Evolutionary conservation across 257 asterid genomes (phyloP), one percentile per base, ranked within the genome.

Genomic region (Linaria vulgaris): DNA sequence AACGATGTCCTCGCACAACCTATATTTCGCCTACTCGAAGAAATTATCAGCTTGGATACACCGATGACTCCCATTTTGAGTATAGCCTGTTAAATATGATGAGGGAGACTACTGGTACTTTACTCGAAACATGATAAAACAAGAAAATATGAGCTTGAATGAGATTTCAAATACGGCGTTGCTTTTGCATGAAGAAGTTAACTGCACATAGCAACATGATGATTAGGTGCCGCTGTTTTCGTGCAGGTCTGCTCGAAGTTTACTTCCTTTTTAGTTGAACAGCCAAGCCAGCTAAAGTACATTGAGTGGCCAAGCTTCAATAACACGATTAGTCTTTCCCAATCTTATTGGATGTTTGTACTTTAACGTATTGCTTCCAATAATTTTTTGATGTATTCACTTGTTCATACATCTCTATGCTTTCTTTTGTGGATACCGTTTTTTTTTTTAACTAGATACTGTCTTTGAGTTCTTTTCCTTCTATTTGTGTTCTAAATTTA

Each of bases 251-350:
- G n/a, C 69, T 63, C 86, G 76, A 72, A 66, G 64, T 65, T 69
- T 82, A 62, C 51, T 82, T 76, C 55, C 23, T 82, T 82, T 67
- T 56, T 79, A 68, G 69, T 37, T 39, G 83, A 82, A 44, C 88
- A 82, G 52, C 88, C 88, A 10, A 69, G 88, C 75, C 85, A 82
- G 65, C 73, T 82, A 15, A 82, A 74, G 74, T 82, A 82, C 70
- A 74, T 82, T 34, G 88, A 82, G 72, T 82, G 88, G 88, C 88
- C 88, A 65, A 79, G 75, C 69, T 79, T 82, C 51, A 79, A 66
- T 52, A 76, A 70, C 82, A 82, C 85, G 80, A 85, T 82, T 68
- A 78, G 88, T 69, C 56, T 59, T 72, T 59, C 41, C 9, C 6
- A 31, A 12, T 12, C 49, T 46, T 44, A 25, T 56, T 15, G 31